Conservation (phyloP, 768 basidiomycete genomes). For the Tylopilus sp. region DNA sequence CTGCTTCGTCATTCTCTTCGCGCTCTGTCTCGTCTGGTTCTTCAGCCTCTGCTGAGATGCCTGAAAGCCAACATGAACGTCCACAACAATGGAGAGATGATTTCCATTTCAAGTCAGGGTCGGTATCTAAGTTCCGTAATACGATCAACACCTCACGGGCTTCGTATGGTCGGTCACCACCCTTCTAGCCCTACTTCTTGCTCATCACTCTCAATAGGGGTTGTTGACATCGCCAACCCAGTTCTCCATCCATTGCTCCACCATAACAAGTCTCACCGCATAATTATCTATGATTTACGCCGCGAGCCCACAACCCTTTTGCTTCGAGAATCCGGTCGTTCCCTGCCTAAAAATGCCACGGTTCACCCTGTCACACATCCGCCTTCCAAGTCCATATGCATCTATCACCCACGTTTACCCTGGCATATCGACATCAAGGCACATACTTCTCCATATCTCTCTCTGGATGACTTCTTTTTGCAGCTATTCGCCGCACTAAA, state of each 20-base stretch:
- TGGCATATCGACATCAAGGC: slow-evolving; percentile 64
- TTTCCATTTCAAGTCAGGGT: background rate
- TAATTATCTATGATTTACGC: slow-evolving; percentile 52
- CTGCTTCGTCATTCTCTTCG: slow-evolving; percentile 25
- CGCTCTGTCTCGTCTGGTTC: slow-evolving; percentile 9
- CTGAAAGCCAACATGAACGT: slow-evolving; percentile 16
- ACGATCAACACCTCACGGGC: slow-evolving; percentile 11
- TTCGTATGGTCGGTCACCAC: slow-evolving; percentile 17
- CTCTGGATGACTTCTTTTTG: slow-evolving; percentile 51
- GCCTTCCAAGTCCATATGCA: slow-evolving; percentile 45
- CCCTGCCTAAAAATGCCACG: slow-evolving; percentile 47
- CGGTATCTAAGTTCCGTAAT: background rate
- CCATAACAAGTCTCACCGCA: slow-evolving; percentile 30
- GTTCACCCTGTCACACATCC: slow-evolving; percentile 53
- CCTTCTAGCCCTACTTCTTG: background rate
- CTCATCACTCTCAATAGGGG: slow-evolving; percentile 8
- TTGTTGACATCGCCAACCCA: slow-evolving; percentile 26
- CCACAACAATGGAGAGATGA: slow-evolving; percentile 29
- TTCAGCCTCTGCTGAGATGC: slow-evolving; percentile 8
- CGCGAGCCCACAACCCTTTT: slow-evolving; percentile 35
- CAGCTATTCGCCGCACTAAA: slow-evolving; percentile 44
- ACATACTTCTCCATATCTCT: slow-evolving; percentile 47
- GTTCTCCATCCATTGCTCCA: slow-evolving; percentile 22
- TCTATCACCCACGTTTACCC: slow-evolving; percentile 55
- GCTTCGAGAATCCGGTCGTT: slow-evolving; percentile 45